These are phyloP conservation scores for Trametes cingulata DNA, from an alignment of 768 basidiomycete genomes.

Conservation along the genomic window DNA sequence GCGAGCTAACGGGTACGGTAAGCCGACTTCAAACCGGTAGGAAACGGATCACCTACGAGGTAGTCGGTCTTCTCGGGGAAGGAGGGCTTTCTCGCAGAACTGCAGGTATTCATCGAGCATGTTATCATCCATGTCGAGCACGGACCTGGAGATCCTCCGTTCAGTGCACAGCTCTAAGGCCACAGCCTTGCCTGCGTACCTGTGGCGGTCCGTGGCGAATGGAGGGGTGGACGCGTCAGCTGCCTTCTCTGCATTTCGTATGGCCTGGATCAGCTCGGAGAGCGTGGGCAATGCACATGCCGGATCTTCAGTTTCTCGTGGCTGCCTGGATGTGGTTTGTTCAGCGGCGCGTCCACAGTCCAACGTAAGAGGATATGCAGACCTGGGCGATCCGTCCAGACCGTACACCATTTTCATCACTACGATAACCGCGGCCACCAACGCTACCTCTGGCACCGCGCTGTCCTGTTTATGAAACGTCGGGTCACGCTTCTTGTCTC, in stretches of 20 bases:
- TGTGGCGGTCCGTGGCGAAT: constrained; percentile 45
- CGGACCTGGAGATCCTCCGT: constrained; percentile 41
- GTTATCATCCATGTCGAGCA: constrained; percentile 50
- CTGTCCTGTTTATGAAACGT: constrained; percentile 59
- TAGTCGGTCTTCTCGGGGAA: constrained; percentile 23
- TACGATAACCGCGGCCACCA: constrained; percentile 61
- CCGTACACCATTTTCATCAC: constrained; percentile 87
- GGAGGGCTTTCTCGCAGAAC: constrained; percentile 61
- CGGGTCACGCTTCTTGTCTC: constrained; percentile 40
- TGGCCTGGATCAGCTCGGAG: constrained; percentile 46
- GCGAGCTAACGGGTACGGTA: constrained; percentile 10
- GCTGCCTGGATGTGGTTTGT: constrained; percentile 37
- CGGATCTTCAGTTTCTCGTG: constrained; percentile 51
- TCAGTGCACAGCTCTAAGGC: not conserved
- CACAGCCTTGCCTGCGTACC: constrained; percentile 42
- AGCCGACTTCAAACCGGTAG: not conserved
- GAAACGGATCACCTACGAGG: constrained; percentile 4
- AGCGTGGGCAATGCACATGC: constrained; percentile 57
- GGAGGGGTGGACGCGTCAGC: constrained; percentile 35
- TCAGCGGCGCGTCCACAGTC: not conserved
- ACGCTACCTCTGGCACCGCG: constrained; percentile 65
- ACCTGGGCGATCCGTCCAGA: constrained; percentile 69
- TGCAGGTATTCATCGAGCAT: constrained; percentile 64
- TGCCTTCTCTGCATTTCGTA: constrained; percentile 41
- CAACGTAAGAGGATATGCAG: constrained; percentile 19